A percentile compares a stretch with the other conserved stretches of the same genome.
phyloP scores from a whole-genome alignment of 1,284 basidiomycete species.

The Naganishia albida region DNA sequence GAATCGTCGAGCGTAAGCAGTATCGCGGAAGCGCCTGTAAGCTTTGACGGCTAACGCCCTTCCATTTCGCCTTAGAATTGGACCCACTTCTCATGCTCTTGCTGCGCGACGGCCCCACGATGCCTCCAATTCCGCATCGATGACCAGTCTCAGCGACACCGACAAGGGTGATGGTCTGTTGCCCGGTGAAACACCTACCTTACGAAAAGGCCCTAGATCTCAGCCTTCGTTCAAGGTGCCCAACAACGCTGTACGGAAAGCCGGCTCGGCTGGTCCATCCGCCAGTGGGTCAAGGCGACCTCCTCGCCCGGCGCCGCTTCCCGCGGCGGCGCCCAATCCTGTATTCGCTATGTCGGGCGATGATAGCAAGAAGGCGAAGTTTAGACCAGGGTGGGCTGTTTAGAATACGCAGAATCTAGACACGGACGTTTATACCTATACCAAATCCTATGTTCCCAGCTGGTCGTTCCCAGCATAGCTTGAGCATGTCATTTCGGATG shows the following conservation, averaged over 20 bases:
- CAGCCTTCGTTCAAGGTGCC: background rate
- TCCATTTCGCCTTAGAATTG: background rate
- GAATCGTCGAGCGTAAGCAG: constrained; percentile 12
- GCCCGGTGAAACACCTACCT: constrained; percentile 21
- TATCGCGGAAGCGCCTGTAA: background rate
- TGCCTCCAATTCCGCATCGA: constrained; percentile 1
- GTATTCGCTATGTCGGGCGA: constrained; percentile 9
- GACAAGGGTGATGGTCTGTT: constrained; percentile 21
- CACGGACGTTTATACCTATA: background rate
- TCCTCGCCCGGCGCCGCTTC: background rate
- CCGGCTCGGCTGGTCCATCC: background rate
- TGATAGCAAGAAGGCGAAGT: constrained; percentile 16
- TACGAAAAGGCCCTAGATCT: background rate
- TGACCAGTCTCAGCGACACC: constrained; percentile 1
- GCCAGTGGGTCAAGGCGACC: background rate
- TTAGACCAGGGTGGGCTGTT: constrained; percentile 25
- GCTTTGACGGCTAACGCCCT: background rate
- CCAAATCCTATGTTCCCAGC: background rate
- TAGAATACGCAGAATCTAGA: background rate
- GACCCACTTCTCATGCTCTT: constrained; percentile 3
- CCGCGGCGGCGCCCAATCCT: constrained; percentile 6
- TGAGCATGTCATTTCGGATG: too few relatives aligned
- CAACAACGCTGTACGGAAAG: background rate
- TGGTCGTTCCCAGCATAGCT: too few relatives aligned
- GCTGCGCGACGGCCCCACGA: constrained; percentile 1